A percentile compares a stretch with the other conserved stretches of the same genome.
Evolutionary conservation across 768 basidiomycete genomes (phyloP).

Genomic region (Hygrocybe punicea): DNA sequence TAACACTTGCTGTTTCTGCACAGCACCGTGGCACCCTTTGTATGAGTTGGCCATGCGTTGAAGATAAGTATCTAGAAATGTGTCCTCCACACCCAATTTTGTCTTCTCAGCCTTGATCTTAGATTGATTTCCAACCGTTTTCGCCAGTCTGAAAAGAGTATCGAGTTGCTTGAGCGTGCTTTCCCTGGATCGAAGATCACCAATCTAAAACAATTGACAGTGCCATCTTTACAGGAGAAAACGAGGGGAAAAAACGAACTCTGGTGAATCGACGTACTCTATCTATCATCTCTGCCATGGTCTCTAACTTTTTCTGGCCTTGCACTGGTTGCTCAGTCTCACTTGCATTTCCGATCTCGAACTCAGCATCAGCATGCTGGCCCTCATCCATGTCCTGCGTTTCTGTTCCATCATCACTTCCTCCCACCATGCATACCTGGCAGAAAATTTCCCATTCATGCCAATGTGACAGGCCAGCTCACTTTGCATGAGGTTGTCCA

Average conservation of each 20-base stretch:
- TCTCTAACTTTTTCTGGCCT: conserved; percentile 1
- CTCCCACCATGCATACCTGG: conserved; percentile 36
- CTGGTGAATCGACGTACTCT: conserved; percentile 23
- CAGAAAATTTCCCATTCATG: conserved; percentile 39
- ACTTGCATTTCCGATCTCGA: neutral
- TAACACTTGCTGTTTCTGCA: conserved; percentile 16
- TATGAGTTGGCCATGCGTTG: conserved; percentile 20
- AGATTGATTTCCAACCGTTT: conserved; percentile 14
- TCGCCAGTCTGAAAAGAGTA: conserved; percentile 17
- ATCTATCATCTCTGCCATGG: conserved; percentile 15
- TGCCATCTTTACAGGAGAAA: neutral
- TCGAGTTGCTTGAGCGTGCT: conserved; percentile 7
- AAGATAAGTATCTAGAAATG: conserved; percentile 26
- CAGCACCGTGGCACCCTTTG: conserved; percentile 8
- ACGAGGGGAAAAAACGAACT: conserved; percentile 12
- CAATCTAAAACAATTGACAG: neutral
- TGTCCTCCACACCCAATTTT: conserved; percentile 34
- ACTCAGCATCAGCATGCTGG: too few species aligned
- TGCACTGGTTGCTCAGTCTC: neutral
- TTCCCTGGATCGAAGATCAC: neutral
- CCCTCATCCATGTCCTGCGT: too few species aligned
- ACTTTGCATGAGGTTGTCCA: conserved; percentile 49
- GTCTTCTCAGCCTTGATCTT: conserved; percentile 21
- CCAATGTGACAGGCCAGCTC: conserved; percentile 47
- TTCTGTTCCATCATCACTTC: conserved; percentile 7